Conservation (phyloP, 495 filamentous ascomycete genomes). For the Aspergillus kassunensis region DNA sequence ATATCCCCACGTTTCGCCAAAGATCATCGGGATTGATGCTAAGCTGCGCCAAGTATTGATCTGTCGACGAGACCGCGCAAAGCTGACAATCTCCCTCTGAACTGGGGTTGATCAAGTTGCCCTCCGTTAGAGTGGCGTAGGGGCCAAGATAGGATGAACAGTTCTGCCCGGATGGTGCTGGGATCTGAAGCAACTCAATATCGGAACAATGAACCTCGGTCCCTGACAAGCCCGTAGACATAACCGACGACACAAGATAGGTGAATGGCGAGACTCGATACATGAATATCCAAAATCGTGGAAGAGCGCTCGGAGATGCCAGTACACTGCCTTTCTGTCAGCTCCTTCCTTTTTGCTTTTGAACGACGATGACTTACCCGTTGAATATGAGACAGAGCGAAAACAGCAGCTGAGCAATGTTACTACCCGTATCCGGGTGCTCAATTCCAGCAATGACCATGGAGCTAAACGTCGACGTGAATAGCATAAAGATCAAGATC, state of each 20-base stretch:
- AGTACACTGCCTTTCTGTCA: conserved; percentile 53
- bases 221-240: conserved; percentile 61
- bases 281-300: conserved; percentile 83
- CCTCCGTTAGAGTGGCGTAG: conserved; percentile 46
- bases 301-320: conserved; percentile 55
- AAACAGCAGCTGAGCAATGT: conserved; percentile 64
- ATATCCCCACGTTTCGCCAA: conserved; percentile 69
- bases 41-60: conserved; percentile 54
- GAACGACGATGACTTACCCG: conserved; percentile 31
- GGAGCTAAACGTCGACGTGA: conserved; percentile 50
- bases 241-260: conserved; percentile 61
- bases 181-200: conserved; percentile 57
- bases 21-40: conserved; percentile 50
- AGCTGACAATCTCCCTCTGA: conserved; percentile 54
- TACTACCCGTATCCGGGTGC: conserved; percentile 60
- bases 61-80: conserved; percentile 58
- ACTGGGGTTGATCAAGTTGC: conserved; percentile 50
- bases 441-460: conserved; percentile 67
- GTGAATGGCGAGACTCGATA: conserved; percentile 74
- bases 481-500: conserved; percentile 44
- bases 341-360: background rate
- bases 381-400: conserved; percentile 67
- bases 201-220: conserved; percentile 52
- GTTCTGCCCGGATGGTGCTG: conserved; percentile 46
- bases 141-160: conserved; percentile 55